Base-by-base conservation (phyloP, 2,329 filamentous ascomycete species). In the Trichoderma pleuroti region DNA sequence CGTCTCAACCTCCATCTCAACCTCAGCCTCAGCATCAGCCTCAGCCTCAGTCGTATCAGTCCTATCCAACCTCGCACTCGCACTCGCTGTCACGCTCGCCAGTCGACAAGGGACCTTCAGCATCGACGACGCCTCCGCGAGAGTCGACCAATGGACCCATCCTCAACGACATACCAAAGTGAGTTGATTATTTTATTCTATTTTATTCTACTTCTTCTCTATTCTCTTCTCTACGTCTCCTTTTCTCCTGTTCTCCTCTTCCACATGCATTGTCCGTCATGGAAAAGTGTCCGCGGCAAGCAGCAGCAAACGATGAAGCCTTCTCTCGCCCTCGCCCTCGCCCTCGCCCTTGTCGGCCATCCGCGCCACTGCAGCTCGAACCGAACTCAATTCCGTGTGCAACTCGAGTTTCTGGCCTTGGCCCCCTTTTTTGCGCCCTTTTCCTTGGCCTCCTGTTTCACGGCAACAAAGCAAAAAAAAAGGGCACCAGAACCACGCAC, bases 71-170 rank as follows among this genome's bases (percentile, higher is more conserved):
- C 14, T 36, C 62, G 3, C 16, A 49, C 42, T 49, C 42, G 42
- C 62, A 65, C 21, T 65, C 62, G 42, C 21, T 26, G 11, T 56
- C 62, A 5, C 62, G 49, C 6, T 65, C 64, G 12, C 54, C 54
- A 3, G 56, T 68, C 16, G 65, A 60, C 10, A 61, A 49, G 16
- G 54, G 26, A 26, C 34, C 54, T 56, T 68, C 66, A 69, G 36
- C 66, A 18, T 52, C 66, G 21, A 63, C 67, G 8, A 62, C 67
- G 3, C 57, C 67, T 46, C 67, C 67, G 11, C 67, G 32, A 39
- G 67, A 69, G 18, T 30, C 59, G 7, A 59, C 34, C 14, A 42
- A 46, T 52, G 49, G 60, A 34, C 26, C 52, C 6, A 28, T n/a
- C 34, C 21, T 52, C 30, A 54, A 46, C 24, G 49, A 24, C 5